Evolutionary conservation across 495 filamentous ascomycete genomes (phyloP).

Genomic region (Parachaetomium inaequale): DNA sequence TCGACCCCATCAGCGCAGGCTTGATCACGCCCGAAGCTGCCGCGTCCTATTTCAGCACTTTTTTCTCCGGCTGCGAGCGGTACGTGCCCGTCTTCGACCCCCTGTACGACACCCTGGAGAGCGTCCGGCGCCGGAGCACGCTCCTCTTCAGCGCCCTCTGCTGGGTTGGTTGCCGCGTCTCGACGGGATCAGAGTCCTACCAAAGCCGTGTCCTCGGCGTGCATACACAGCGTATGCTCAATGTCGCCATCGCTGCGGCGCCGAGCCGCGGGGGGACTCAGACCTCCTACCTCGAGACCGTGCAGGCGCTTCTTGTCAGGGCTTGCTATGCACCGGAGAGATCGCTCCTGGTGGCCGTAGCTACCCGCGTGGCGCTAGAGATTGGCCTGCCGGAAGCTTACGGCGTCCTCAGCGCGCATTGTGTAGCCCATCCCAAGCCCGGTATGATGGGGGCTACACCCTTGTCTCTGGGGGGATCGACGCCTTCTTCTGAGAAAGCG

Average conservation of each 20-base stretch:
- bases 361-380: background rate
- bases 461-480: background rate
- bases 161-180: background rate
- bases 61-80: slow-evolving; percentile 1
- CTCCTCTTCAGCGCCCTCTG: slow-evolving; percentile 3
- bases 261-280: background rate
- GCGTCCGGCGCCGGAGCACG: background rate
- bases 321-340: slow-evolving; percentile 1
- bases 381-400: background rate
- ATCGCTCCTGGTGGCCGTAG: background rate
- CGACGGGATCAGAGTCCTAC: background rate
- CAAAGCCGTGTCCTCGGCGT: background rate
- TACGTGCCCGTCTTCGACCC: slow-evolving; percentile 1
- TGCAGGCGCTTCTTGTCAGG: slow-evolving; percentile 1
- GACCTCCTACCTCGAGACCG: background rate
- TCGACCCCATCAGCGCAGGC: background rate
- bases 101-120: background rate
- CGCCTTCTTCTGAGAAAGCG: background rate
- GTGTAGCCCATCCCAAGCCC: background rate
- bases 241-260: background rate
- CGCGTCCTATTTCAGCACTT: background rate
- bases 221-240: slow-evolving; percentile 1
- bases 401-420: background rate
- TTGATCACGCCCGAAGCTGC: background rate
- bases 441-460: background rate